Percentiles rank a stretch among this genome's conserved stretches.
These are phyloP conservation scores for Lactarius sp. DNA, from an alignment of 768 basidiomycete genomes.

Conservation along the genomic window DNA sequence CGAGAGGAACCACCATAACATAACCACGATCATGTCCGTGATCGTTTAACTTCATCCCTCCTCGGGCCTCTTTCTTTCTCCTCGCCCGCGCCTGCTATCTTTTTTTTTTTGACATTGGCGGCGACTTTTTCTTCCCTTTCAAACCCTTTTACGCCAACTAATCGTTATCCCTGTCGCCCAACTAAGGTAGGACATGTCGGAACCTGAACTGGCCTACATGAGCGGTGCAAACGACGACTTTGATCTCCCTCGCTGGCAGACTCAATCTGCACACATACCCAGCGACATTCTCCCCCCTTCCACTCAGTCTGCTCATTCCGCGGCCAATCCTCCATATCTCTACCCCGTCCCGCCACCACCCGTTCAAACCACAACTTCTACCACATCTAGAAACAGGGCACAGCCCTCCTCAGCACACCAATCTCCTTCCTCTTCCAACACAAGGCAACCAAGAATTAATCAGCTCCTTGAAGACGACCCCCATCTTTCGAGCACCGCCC, in stretches of 20 bases:
- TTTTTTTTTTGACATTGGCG: slow-evolving; percentile 12
- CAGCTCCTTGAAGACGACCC: slow-evolving; percentile 63
- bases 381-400: slow-evolving; percentile 36
- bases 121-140: background rate
- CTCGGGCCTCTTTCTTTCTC: slow-evolving; percentile 1
- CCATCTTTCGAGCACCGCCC: slow-evolving; percentile 35
- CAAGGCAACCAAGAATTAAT: slow-evolving; percentile 57
- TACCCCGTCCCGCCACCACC: slow-evolving; percentile 46
- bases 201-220: slow-evolving; percentile 72
- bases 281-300: slow-evolving; percentile 49
- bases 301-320: slow-evolving; percentile 52
- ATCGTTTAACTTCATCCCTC: background rate
- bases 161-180: slow-evolving; percentile 19
- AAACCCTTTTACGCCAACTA: background rate
- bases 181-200: slow-evolving; percentile 49
- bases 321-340: slow-evolving; percentile 49
- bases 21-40: slow-evolving; percentile 9
- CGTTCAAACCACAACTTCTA: slow-evolving; percentile 38
- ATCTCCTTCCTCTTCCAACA: slow-evolving; percentile 36
- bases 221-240: slow-evolving; percentile 76
- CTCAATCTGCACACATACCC: slow-evolving; percentile 36
- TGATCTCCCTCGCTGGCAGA: slow-evolving; percentile 59
- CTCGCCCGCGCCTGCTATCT: background rate
- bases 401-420: slow-evolving; percentile 51
- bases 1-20: background rate